Conservation (phyloP, 148 eudicot genomes). For the Silene conica region DNA sequence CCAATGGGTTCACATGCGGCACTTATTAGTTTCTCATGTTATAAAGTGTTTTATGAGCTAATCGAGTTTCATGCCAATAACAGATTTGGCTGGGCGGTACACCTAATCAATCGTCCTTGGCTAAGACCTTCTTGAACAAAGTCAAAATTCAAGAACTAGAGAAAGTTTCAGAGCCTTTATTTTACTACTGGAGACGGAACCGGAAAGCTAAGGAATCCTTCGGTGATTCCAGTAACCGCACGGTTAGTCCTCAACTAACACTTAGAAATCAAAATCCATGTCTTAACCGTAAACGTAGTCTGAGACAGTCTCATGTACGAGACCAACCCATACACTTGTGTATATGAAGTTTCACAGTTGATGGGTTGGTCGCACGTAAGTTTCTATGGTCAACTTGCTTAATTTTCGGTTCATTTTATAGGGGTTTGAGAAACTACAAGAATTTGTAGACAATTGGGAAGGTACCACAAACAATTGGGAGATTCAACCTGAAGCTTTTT, state of each 20-base stretch:
- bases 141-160: constrained; percentile 92
- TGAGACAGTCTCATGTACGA: too few relatives aligned
- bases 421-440: constrained; percentile 87
- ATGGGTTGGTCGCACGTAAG: too few relatives aligned
- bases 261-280: neutral
- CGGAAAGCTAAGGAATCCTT: constrained; percentile 72
- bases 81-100: constrained; percentile 99
- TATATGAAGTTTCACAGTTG: too few relatives aligned
- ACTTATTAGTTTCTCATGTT: neutral
- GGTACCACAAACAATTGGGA: constrained; percentile 42
- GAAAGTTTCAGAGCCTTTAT: constrained; percentile 87
- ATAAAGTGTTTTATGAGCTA: neutral
- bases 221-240: constrained; percentile 73
- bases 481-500: constrained; percentile 63
- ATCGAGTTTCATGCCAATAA: constrained; percentile 3
- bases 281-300: too few relatives aligned
- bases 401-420: constrained; percentile 14
- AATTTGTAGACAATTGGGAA: constrained; percentile 76
- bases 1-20: neutral
- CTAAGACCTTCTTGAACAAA: constrained; percentile 69
- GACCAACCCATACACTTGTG: too few relatives aligned
- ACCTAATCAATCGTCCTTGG: constrained; percentile 78
- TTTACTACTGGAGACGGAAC: constrained; percentile 66
- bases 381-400: too few relatives aligned
- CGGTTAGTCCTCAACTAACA: constrained; percentile 38